These are phyloP conservation scores for Carnegiea gigantea DNA, from an alignment of 179 eudicot genomes.

Conservation along the genomic window DNA sequence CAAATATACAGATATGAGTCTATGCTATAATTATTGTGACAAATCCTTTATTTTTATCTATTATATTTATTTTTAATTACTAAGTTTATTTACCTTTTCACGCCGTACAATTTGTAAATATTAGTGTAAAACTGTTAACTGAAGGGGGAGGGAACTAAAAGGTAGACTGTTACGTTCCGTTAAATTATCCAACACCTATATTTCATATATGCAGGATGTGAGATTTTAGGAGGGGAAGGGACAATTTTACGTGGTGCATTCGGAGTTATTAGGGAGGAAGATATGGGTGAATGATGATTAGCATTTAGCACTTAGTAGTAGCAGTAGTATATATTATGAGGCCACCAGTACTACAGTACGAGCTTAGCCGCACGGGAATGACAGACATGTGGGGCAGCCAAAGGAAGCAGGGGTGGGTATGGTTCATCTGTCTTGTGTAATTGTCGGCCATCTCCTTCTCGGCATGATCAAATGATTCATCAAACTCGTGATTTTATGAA, in stretches of 20 bases:
- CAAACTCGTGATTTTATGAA: not conserved
- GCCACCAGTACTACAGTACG: not conserved
- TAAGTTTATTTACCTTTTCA: no score
- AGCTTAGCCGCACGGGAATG: slow-evolving; percentile 22
- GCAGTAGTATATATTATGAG: not conserved
- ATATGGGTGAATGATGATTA: slow-evolving; percentile 23
- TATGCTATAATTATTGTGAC: no score
- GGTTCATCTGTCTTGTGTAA: slow-evolving; percentile 20
- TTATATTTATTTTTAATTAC: no score
- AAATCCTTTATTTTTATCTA: no score
- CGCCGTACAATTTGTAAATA: no score
- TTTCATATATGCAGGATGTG: not conserved
- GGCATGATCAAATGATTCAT: not conserved
- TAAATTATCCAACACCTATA: not conserved
- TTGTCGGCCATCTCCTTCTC: slow-evolving; percentile 29
- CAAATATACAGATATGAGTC: no score
- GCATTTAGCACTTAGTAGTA: no score
- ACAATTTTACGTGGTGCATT: slow-evolving; percentile 27
- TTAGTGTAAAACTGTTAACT: no score
- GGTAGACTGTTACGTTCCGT: not conserved
- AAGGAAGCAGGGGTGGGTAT: slow-evolving; percentile 6
- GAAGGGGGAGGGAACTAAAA: not conserved
- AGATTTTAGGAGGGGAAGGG: slow-evolving; percentile 6
- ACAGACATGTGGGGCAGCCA: slow-evolving; percentile 30
- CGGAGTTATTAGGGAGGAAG: slow-evolving; percentile 20